Conservation (phyloP, 768 basidiomycete species). For the Boletus reticulatus region DNA sequence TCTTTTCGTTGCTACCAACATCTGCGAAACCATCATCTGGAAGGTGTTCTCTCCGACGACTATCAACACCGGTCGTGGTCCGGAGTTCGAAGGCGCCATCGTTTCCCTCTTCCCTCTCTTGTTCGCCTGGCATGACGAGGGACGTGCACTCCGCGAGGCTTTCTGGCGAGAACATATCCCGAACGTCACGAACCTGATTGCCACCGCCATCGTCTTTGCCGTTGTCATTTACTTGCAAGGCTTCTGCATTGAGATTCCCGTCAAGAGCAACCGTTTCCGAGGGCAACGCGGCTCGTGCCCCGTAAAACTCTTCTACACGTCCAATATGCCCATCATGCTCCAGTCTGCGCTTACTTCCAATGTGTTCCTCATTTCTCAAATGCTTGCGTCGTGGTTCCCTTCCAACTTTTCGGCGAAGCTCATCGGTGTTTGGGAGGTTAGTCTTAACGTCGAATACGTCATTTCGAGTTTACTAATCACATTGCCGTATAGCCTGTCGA, state of each 20-base stretch:
- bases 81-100: constrained; percentile 97
- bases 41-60: constrained; percentile 99
- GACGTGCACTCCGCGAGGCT: constrained; percentile 93
- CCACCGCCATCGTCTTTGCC: too few species aligned
- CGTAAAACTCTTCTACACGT: too few species aligned
- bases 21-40: constrained; percentile 99
- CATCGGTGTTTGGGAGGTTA: constrained; percentile 95
- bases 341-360: too few species aligned
- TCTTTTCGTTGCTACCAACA: constrained; percentile 99
- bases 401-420: constrained; percentile 69
- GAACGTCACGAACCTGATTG: constrained; percentile 27
- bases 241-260: too few species aligned
- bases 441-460: constrained; percentile 17
- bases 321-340: too few species aligned
- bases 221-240: too few species aligned
- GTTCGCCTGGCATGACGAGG: constrained; percentile 98
- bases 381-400: too few species aligned
- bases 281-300: too few species aligned
- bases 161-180: constrained; percentile 98
- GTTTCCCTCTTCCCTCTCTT: constrained; percentile 96
- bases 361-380: too few species aligned
- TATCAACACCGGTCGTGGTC: constrained; percentile 95
- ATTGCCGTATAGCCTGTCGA: constrained; percentile 72
- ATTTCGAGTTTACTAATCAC: background rate
- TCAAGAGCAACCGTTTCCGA: too few species aligned